Conservation (phyloP, 78 protist species). For the Cavenderia fasciculata region DNA sequence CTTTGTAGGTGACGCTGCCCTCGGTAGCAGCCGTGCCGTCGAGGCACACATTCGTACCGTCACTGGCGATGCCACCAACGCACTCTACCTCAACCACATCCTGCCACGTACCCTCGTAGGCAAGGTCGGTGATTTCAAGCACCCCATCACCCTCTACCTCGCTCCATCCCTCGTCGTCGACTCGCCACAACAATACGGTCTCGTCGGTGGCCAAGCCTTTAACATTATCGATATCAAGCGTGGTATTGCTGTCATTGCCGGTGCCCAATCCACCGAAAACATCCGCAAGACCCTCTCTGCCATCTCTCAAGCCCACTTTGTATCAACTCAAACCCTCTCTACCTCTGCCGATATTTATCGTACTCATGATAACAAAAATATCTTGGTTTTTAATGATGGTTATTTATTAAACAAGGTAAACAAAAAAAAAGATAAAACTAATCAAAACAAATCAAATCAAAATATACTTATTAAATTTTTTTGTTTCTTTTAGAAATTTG, state of each 20-base stretch:
- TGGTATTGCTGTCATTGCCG: constrained; percentile 72
- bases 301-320: too few relatives aligned
- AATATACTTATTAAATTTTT: too few relatives aligned
- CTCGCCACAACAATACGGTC: background rate
- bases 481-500: constrained; percentile 4
- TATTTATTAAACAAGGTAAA: constrained; percentile 43
- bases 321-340: background rate
- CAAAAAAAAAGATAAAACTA: too few relatives aligned
- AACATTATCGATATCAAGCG: constrained; percentile 57
- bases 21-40: background rate
- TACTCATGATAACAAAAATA: background rate
- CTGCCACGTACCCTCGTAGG: constrained; percentile 20
- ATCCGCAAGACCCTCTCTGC: constrained; percentile 30
- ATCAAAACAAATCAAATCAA: background rate
- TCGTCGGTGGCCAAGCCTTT: background rate
- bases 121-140: constrained; percentile 12
- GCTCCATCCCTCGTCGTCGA: constrained; percentile 6
- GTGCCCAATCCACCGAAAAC: constrained; percentile 52
- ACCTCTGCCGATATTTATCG: constrained; percentile 41
- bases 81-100: constrained; percentile 55
- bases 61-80: constrained; percentile 16
- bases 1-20: constrained; percentile 54
- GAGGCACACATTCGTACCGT: constrained; percentile 35
- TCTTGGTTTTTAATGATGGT: constrained; percentile 17
- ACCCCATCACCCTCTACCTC: constrained; percentile 35